Evolutionary conservation across 116 monocot species (phyloP).

Genomic region (Iris pallida): DNA sequence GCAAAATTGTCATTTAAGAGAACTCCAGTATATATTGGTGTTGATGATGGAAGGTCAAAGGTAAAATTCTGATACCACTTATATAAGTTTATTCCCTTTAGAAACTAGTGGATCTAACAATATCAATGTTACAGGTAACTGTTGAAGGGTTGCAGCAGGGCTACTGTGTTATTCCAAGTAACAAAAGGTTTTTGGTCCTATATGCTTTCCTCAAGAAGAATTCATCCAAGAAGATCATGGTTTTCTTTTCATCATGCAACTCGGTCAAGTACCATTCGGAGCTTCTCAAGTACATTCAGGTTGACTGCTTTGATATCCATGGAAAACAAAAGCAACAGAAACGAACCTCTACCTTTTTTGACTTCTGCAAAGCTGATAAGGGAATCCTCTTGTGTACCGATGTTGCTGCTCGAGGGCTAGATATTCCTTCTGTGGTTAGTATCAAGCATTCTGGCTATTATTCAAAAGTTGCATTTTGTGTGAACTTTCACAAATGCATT

Average conservation of each 20-base stretch:
- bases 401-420: constrained; percentile 93
- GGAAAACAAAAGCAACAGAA: constrained; percentile 98
- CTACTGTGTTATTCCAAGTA: constrained; percentile 76
- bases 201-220: constrained; percentile 83
- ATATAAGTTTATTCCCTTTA: not conserved
- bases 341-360: constrained; percentile 82
- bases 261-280: constrained; percentile 91
- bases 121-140: constrained; percentile 50
- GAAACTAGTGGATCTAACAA: constrained; percentile 1
- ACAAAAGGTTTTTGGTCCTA: constrained; percentile 74
- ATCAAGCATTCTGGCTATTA: constrained; percentile 3
- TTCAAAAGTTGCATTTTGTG: not conserved
- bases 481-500: not conserved
- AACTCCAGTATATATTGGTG: constrained; percentile 73
- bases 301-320: constrained; percentile 85
- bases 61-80: constrained; percentile 25
- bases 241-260: constrained; percentile 96
- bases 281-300: constrained; percentile 65
- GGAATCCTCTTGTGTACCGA: constrained; percentile 92
- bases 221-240: constrained; percentile 81
- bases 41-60: constrained; percentile 79
- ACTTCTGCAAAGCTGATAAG: constrained; percentile 81
- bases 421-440: constrained; percentile 93
- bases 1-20: constrained; percentile 68
- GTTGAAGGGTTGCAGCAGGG: constrained; percentile 94